A percentile compares a stretch with the other conserved stretches of the same genome.
phyloP scores from a whole-genome alignment of 2,329 filamentous ascomycete species.

The Elsinoe batatas region DNA sequence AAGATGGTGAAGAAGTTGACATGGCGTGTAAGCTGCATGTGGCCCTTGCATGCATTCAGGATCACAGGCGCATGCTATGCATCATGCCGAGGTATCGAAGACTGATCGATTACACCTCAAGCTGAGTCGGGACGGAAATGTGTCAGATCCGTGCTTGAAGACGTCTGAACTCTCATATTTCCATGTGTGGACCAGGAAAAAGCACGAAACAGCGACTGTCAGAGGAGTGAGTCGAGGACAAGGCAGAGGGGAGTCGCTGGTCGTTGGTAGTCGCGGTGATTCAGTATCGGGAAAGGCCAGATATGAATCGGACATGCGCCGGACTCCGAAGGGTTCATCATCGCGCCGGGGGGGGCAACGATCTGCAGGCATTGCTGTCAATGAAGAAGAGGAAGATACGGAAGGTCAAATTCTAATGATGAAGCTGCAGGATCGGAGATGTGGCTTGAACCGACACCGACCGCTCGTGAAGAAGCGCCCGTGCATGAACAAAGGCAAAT shows the following conservation, averaged over 20 bases:
- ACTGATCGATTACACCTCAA: background rate
- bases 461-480: background rate
- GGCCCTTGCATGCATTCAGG: background rate
- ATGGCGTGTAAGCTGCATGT: background rate
- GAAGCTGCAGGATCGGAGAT: conserved; percentile 1
- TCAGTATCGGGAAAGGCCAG: conserved; percentile 2
- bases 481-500: no score
- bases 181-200: no score
- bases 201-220: background rate
- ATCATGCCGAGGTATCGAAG: background rate
- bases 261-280: conserved; percentile 6
- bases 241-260: background rate
- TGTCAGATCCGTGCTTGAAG: no score
- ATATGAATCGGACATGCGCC: conserved; percentile 4
- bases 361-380: background rate
- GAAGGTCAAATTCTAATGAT: background rate
- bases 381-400: background rate
- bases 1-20: background rate
- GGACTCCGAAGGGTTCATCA: conserved; percentile 1
- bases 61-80: background rate
- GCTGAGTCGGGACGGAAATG: no score
- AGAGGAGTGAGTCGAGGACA: background rate
- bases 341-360: background rate
- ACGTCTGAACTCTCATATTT: no score
- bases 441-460: conserved; percentile 9